Evolutionary conservation across 345 rosid genomes (phyloP), one percentile per base, ranked within the genome.

Genomic region (Eucalyptus cloeziana): DNA sequence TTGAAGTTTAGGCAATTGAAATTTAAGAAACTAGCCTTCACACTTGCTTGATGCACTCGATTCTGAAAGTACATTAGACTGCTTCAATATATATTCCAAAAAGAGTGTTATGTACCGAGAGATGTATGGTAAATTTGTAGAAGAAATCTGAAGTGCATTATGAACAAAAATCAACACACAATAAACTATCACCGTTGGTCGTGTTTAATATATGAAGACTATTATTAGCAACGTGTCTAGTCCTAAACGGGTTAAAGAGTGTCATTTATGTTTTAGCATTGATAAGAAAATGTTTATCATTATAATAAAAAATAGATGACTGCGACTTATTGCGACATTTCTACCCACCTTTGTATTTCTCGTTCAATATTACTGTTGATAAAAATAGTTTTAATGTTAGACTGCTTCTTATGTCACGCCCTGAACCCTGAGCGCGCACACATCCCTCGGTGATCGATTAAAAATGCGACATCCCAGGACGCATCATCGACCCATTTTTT

Each of bases 391-490:
- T 14, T 13, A 62, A 30, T 30, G 7, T 27, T 13, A 62, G 69
- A 62, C 9, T 30, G 9, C 69, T 62, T 60, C 67, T 60, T 13
- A 62, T 27, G 52, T 50, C 52, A 50, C 3, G 0, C 8, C 52
- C 21, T 1, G 8, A 50, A 50, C 3, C 21, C 7, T 17, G 0
- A 16, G 52, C 3, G 1, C 0, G 52, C 3, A 16, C 52, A 50
- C 8, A 50, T 50, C 1, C 52, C 52, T 50, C 21, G 8, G 21
- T 16, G 7, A 21, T 50, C 3, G 1, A 50, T 16, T 16, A 2
- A 50, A 50, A 15, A 50, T 50, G 52, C 3, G 21, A 50, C 8
- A 1, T 50, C 52, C 1, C 0, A 50, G 21, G 3, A 51, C 4
- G 8, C 3, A 3, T 51, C 7, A 4, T 8, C 7, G 8, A 51